Base-by-base conservation (phyloP, 108 stramenopile genomes). In the Bacterosira constricta region DNA sequence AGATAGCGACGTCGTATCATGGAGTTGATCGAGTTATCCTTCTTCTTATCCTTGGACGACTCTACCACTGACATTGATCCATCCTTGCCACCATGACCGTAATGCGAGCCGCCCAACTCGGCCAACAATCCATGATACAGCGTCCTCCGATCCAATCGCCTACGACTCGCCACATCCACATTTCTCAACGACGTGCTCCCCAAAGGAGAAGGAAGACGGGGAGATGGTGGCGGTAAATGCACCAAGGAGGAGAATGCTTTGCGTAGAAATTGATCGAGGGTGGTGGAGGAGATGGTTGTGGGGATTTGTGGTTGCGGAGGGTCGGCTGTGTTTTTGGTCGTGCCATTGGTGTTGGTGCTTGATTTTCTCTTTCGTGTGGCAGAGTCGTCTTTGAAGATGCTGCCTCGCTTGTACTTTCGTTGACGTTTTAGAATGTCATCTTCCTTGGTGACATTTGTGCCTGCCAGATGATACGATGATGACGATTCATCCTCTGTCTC, bases 61-160 rank as follows among this genome's bases (percentile, higher is more conserved):
- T 12, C 63, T 20, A 35, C 5, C 5, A 56, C 12, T 6, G 56
- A 30, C 6, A 1, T 23, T 3, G n/a, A 3, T 9, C 15, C 58
- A 5, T 52, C 50, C 1, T 64, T 18, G n/a, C 20, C 32, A 31
- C 49, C 21, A 35, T 67, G 9, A 4, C 53, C 13, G 26, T 60
- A 39, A 37, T 55, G 13, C 4, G 29, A 6, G 46, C 75, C 74
- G 13, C 74, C 78, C 87, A 89, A 79, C 69, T 94, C 93, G 25
- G 90, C 52, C 34, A 94, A 50, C 25, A 91, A 65, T 6, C 82
- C 77, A 34, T 83, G 86, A 58, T 94, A 94, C 45, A 94, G 49
- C 9, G 90, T 90, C 31, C 93, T 66, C 18, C 93, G 82, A 80
- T 94, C 93, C 54, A 94, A 68, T 39, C 90, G 67, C 37, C 59